phyloP scores from a whole-genome alignment of 2,329 filamentous ascomycete genomes.

The Fusarium newnesense region DNA sequence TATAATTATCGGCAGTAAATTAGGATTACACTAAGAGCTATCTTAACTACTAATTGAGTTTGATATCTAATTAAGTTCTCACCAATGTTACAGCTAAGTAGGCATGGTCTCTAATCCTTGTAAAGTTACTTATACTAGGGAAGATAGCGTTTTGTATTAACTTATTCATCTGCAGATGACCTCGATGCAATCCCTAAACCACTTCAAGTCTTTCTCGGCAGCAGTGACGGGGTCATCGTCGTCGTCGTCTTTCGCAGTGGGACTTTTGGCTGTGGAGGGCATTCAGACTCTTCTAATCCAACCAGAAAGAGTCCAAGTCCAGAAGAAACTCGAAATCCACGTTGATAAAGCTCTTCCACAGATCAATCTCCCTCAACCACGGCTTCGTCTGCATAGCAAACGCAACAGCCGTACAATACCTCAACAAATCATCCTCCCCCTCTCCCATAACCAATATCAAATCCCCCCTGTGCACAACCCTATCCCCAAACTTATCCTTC shows the following conservation, averaged over 20 bases:
- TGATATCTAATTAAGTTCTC: neutral
- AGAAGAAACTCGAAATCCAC: constrained; percentile 39
- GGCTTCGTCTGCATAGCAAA: constrained; percentile 46
- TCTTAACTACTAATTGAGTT: too few relatives aligned
- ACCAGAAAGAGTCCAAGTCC: constrained; percentile 33
- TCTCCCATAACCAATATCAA: constrained; percentile 45
- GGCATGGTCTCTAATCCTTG: too few relatives aligned
- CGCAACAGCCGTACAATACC: constrained; percentile 35
- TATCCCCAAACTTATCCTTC: constrained; percentile 21
- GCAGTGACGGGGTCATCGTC: too few relatives aligned
- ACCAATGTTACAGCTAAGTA: neutral
- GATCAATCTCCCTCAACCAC: constrained; percentile 43
- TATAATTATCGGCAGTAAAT: too few relatives aligned
- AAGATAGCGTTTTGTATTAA: too few relatives aligned
- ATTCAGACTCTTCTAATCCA: constrained; percentile 30
- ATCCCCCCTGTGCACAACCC: constrained; percentile 36
- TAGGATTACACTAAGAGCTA: too few relatives aligned
- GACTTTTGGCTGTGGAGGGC: too few relatives aligned
- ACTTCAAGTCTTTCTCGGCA: fast-evolving
- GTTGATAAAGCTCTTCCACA: constrained; percentile 47
- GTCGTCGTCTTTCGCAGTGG: too few relatives aligned
- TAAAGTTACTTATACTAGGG: too few relatives aligned
- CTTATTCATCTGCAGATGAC: too few relatives aligned
- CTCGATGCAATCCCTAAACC: too few relatives aligned
- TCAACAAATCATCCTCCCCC: constrained; percentile 37